Evolutionary conservation across 306 rosid genomes (phyloP).

Genomic region (Luffa acutangula): DNA sequence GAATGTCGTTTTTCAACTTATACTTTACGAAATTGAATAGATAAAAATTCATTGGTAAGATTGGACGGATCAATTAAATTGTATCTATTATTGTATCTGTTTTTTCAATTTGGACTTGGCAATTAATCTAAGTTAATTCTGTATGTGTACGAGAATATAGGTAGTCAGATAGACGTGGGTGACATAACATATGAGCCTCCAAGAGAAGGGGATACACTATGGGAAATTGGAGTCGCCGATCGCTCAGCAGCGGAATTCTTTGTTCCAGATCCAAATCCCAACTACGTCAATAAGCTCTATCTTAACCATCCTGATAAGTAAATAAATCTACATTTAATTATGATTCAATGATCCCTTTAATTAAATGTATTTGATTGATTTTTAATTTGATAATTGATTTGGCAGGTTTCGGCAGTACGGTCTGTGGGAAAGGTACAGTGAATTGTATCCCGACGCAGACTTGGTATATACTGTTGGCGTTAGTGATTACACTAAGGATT

Average conservation of each 20-base stretch:
- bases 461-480: constrained; percentile 32
- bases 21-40: background rate
- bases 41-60: background rate
- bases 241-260: constrained; percentile 80
- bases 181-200: constrained; percentile 67
- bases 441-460: constrained; percentile 28
- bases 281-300: constrained; percentile 61
- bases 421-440: constrained; percentile 43
- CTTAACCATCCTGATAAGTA: constrained; percentile 79
- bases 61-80: background rate
- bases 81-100: background rate
- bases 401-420: constrained; percentile 45
- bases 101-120: background rate
- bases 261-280: constrained; percentile 82
- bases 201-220: constrained; percentile 84
- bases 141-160: constrained; percentile 19
- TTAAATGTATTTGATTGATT: background rate
- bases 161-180: constrained; percentile 36
- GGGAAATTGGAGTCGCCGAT: constrained; percentile 96
- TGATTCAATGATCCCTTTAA: background rate
- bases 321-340: background rate
- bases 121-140: background rate
- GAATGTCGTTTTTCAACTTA: too few species aligned
- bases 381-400: background rate
- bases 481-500: constrained; percentile 34